Base-by-base conservation (phyloP, 2,329 filamentous ascomycete genomes). In the Incumbomyces delicatus region DNA sequence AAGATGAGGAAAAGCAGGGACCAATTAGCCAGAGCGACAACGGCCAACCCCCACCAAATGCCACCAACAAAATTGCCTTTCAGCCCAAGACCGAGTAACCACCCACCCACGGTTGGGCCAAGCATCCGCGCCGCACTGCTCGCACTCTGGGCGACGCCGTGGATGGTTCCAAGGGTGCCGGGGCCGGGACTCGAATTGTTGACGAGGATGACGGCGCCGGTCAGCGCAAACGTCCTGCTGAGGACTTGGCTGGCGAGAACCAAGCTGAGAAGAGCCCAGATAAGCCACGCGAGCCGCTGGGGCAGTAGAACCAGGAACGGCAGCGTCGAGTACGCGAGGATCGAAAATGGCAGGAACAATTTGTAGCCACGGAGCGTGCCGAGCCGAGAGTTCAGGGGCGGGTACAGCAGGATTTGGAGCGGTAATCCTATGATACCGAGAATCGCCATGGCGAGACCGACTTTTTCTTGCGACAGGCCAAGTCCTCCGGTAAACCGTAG, bases 381-480 rank as follows among this genome's bases (percentile, higher is more conserved):
- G 1, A 87, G 73, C 2, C 74, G 74, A 1, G 72, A 68, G 39
- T 85, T 85, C 14, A 87, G 66, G 27, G 66, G 65, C 1, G 85
- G 85, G 59, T 89, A 90, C 8, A 87, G 66, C 41, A 84, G 71
- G 17, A 87, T 73, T 60, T 87, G 83, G 38, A 92, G 69, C 0
- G 72, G 67, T 32, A 92, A 82, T n/a, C 87, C 87, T 36, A 90
- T 79, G 41, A 77, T 65, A 7, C 86, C 87, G 13, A 92, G 74
- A 43, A 85, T 80, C 2, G 85, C 80, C 68, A 89, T 87, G 3
- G 84, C 83, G 36, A 85, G 67, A n/a, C 86, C 86, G 29, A 92
- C 83, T 2, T 77, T 75, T 1, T 76, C 73, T 0, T 85, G 80
- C 0, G 77, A 76, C 44, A 92, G 74, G n/a, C 84, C 84, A 0